These are phyloP conservation scores for Eucalyptus pauciflora DNA, from an alignment of 345 rosid genomes.

Conservation along the genomic window DNA sequence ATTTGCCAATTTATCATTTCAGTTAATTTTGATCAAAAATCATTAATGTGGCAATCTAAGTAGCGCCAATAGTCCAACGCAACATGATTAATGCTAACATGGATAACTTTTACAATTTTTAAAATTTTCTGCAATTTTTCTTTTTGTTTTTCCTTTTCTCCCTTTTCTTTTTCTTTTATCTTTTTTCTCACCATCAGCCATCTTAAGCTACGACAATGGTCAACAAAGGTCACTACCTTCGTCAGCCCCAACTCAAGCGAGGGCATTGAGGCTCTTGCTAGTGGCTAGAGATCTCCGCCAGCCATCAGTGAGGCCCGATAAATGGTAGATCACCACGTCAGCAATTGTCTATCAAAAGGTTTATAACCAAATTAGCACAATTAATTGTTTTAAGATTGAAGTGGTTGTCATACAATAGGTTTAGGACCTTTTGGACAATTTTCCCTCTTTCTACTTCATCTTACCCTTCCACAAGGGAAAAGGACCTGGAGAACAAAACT, in stretches of 20 bases:
- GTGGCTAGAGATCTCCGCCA: rapidly evolving
- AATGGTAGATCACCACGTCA: neutral
- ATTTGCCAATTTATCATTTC: neutral
- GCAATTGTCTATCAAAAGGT: rapidly evolving
- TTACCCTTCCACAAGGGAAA: neutral
- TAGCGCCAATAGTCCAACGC: rapidly evolving
- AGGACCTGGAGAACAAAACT: neutral
- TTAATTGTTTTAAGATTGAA: neutral
- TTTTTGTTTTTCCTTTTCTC: neutral
- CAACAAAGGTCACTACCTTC: neutral
- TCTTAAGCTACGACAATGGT: neutral
- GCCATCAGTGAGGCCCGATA: neutral
- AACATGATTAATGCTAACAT: rapidly evolving
- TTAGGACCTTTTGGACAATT: neutral
- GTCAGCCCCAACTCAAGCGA: neutral
- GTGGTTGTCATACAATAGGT: rapidly evolving
- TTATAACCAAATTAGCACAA: neutral
- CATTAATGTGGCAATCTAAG: neutral
- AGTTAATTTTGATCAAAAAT: neutral
- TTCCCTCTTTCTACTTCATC: neutral
- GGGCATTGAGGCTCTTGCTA: neutral
- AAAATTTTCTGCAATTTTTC: rapidly evolving
- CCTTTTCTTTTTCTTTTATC: neutral
- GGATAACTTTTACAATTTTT: neutral
- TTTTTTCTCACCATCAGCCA: neutral